Evolutionary conservation across 345 rosid genomes (phyloP), one percentile per base, ranked within the genome.

Genomic region (Anacardium occidentale): DNA sequence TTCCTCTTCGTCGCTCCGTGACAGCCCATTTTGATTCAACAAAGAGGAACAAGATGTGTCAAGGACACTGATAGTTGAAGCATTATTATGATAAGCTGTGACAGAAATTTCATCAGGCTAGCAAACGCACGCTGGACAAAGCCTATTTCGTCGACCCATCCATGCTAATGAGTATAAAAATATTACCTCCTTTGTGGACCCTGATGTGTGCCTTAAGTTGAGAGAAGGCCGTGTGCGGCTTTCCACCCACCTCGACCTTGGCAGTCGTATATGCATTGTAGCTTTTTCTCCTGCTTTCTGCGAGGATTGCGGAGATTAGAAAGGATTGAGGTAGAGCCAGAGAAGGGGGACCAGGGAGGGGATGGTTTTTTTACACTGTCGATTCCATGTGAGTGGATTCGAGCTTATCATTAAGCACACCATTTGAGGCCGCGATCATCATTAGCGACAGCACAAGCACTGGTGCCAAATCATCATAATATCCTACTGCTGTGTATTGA

Each of bases 361-460:
- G 40, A 34, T 29, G 26, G 48, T 26, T 62, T 52, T 29, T 56
- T 45, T 66, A 52, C 44, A 17, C 4, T 50, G 29, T 48, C 50
- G 65, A 37, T 68, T n/a, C 40, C 74, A 68, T 73, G 74, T 60
- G 68, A 62, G 56, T 21, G 69, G 73, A 63, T 70, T 75, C 59
- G 63, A 26, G 62, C 34, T 55, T 57, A 85, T 83, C 74, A 81
- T 85, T 83, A 70, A 54, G 64, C 74, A 58, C 74, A 60, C 78
- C 68, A 42, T 64, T 76, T 22, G 10, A 37, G 64, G 70, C 81
- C 20, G 12, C 63, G 14, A 72, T 29, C 75, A 78, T 75, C 80
- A 73, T 78, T 65, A 58, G 15, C 2, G 51, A 42, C 70, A 26
- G 64, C 58, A 18, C 17, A 54, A 60, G 61, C 76, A 59, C n/a